Evolutionary conservation across 2,329 filamentous ascomycete genomes (phyloP).

Genomic region (Clarireedia homoeocarpa): DNA sequence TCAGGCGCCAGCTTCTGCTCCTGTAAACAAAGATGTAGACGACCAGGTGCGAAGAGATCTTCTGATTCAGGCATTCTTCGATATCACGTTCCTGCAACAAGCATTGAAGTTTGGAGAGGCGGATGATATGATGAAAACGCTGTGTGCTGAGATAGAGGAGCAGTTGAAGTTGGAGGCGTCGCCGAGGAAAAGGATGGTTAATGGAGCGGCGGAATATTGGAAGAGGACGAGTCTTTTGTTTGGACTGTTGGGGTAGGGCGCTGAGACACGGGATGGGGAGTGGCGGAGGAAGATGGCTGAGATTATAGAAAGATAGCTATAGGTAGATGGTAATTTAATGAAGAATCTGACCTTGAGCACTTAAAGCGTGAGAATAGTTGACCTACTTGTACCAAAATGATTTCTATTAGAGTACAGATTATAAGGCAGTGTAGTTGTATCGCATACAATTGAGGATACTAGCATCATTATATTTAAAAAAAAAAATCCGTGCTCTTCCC

Average conservation of each 20-base stretch:
- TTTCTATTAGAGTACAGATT: too few species aligned
- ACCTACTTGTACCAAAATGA: too few species aligned
- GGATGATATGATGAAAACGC: slow-evolving; percentile 38
- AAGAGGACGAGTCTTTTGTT: slow-evolving; percentile 77
- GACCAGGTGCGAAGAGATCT: slow-evolving; percentile 34
- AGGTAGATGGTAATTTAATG: too few species aligned
- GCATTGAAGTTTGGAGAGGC: slow-evolving; percentile 33
- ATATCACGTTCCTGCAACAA: slow-evolving; percentile 43
- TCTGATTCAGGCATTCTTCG: slow-evolving; percentile 53
- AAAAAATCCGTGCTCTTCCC: too few species aligned
- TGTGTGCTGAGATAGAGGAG: slow-evolving; percentile 34
- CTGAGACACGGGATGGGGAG: too few species aligned
- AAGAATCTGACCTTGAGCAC: too few species aligned
- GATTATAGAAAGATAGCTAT: too few species aligned
- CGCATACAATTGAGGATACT: too few species aligned
- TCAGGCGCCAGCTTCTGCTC: background rate
- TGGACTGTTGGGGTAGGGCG: slow-evolving; percentile 51
- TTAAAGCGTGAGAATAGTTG: too few species aligned
- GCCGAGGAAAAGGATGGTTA: slow-evolving; percentile 46
- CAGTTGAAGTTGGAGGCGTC: slow-evolving; percentile 42
- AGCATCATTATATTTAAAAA: too few species aligned
- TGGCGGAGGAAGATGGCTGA: too few species aligned
- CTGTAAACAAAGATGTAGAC: slow-evolving; percentile 1
- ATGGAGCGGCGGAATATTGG: slow-evolving; percentile 69
- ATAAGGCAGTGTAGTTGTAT: too few species aligned